phyloP scores from a whole-genome alignment of 2,329 filamentous ascomycete genomes.

The Trichoderma koningiopsis region DNA sequence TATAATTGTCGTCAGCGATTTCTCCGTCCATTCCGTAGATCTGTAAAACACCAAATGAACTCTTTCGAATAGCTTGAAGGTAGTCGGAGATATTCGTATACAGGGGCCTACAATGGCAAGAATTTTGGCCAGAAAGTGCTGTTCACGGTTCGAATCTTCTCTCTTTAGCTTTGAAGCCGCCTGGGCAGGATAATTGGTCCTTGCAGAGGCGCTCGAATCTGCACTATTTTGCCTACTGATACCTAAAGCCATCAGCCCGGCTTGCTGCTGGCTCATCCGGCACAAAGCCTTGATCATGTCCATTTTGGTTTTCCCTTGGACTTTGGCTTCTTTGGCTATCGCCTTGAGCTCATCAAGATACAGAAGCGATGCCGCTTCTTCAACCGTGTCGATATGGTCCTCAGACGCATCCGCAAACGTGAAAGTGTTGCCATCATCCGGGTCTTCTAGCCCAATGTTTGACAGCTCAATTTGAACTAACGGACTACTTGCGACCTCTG shows the following conservation, averaged over 20 bases:
- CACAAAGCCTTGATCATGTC: slow-evolving; percentile 75
- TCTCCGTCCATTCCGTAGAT: slow-evolving; percentile 96
- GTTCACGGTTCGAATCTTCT: slow-evolving; percentile 63
- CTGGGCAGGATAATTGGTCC: slow-evolving; percentile 40
- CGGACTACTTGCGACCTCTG: slow-evolving; percentile 17
- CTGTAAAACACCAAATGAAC: slow-evolving; percentile 96
- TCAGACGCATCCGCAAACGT: slow-evolving; percentile 80
- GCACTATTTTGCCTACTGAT: slow-evolving; percentile 66
- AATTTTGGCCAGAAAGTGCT: slow-evolving; percentile 77
- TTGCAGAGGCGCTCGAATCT: slow-evolving; percentile 53
- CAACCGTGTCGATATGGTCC: slow-evolving; percentile 71
- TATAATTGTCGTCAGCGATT: slow-evolving; percentile 92
- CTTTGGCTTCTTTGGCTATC: slow-evolving; percentile 82
- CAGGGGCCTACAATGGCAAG: slow-evolving; percentile 77
- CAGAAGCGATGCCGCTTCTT: slow-evolving; percentile 81
- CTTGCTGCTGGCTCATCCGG: slow-evolving; percentile 73
- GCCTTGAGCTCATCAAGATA: slow-evolving; percentile 85
- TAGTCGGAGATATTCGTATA: slow-evolving; percentile 72
- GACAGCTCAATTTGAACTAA: slow-evolving; percentile 30
- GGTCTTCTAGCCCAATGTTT: slow-evolving; percentile 45
- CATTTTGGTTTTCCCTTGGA: slow-evolving; percentile 84
- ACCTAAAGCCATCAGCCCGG: slow-evolving; percentile 70
- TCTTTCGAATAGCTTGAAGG: slow-evolving; percentile 83
- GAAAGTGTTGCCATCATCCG: slow-evolving; percentile 59
- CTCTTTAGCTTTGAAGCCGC: slow-evolving; percentile 29